phyloP scores from a whole-genome alignment of 805 yeast genomes.

The Pichia deserticola region DNA sequence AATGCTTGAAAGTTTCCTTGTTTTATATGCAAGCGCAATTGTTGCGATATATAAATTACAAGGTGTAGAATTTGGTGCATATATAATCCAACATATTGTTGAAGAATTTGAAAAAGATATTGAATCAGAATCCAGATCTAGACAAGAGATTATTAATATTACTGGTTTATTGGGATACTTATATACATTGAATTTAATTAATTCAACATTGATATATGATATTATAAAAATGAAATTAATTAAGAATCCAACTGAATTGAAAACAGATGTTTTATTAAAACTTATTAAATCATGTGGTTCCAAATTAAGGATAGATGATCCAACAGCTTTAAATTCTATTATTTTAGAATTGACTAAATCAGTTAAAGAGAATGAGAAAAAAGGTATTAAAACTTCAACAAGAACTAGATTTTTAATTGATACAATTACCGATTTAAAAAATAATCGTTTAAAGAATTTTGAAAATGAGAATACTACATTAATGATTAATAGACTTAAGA shows the following conservation, averaged over 20 bases:
- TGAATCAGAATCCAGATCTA: conserved; percentile 17
- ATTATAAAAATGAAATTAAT: conserved; percentile 40
- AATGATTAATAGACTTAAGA: conserved; percentile 52
- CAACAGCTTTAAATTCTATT: conserved; percentile 75
- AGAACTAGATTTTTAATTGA: conserved; percentile 82
- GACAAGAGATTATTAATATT: conserved; percentile 42
- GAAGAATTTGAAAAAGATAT: conserved; percentile 51
- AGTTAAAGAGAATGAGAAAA: conserved; percentile 31
- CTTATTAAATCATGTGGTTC: conserved; percentile 72
- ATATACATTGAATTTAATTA: conserved; percentile 69
- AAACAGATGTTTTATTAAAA: conserved; percentile 71
- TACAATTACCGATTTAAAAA: conserved; percentile 76
- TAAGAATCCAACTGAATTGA: conserved; percentile 48
- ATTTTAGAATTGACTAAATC: conserved; percentile 49
- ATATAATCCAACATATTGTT: conserved; percentile 70
- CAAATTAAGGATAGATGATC: conserved; percentile 85
- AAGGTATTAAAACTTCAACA: conserved; percentile 34
- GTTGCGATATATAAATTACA: conserved; percentile 68
- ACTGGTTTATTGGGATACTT: conserved; percentile 68
- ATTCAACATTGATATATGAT: conserved; percentile 72
- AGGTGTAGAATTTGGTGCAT: conserved; percentile 89
- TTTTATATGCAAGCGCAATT: conserved; percentile 69
- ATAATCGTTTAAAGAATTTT: conserved; percentile 60
- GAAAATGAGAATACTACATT: conserved; percentile 47
- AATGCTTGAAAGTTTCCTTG: conserved; percentile 69